Conservation (phyloP, 371 early-diverging fungal species). For the Cokeromyces recurvatus region DNA sequence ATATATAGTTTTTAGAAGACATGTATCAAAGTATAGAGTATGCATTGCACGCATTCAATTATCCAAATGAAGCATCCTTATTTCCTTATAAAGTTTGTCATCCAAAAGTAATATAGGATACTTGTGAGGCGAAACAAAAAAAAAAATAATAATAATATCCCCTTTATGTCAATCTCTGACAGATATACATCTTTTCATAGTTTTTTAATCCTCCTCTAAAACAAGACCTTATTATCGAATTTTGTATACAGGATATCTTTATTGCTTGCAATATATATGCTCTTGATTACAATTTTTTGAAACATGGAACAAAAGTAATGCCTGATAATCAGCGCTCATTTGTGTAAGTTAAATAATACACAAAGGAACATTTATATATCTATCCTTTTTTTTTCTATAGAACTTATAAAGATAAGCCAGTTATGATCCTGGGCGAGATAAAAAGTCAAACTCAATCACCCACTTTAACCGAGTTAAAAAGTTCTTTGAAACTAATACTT, state of each 20-base stretch:
- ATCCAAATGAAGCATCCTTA: conserved; percentile 32
- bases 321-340: conserved; percentile 6
- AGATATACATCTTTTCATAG: conserved; percentile 3
- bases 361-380: not conserved
- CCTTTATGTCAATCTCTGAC: too few species aligned
- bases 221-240: conserved; percentile 41
- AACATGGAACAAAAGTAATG: conserved; percentile 7
- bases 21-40: conserved; percentile 30
- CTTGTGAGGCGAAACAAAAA: too few species aligned
- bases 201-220: conserved; percentile 39
- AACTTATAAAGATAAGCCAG: conserved; percentile 40
- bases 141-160: too few species aligned
- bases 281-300: conserved; percentile 22
- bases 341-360: conserved; percentile 10
- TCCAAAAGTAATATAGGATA: conserved; percentile 35
- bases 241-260: conserved; percentile 34
- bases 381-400: too few species aligned
- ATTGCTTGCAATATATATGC: conserved; percentile 36
- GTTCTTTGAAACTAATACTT: conserved; percentile 18
- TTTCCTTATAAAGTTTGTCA: conserved; percentile 50
- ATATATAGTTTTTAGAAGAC: conserved; percentile 31
- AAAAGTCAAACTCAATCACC: conserved; percentile 43
- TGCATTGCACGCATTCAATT: conserved; percentile 37
- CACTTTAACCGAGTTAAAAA: conserved; percentile 31
- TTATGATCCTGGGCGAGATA: conserved; percentile 26